Base-by-base conservation (phyloP, 1,284 basidiomycete genomes). In the Leccinum griseonigrum region DNA sequence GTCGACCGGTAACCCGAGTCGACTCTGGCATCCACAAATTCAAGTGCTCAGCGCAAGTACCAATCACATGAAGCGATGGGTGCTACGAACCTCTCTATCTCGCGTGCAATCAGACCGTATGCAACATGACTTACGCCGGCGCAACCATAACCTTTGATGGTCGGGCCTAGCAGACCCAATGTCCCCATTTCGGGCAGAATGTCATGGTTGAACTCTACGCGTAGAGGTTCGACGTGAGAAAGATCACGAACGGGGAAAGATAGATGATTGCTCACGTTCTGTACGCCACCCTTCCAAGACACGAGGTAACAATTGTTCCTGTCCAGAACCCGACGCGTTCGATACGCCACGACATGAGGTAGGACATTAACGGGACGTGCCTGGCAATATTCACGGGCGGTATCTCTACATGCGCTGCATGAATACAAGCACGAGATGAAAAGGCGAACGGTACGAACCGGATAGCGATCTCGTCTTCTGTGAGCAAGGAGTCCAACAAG, bases 1-100 rank as follows among this genome's bases (percentile, higher is more conserved):
- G 90, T 96, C 5, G 92, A 95, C 38, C 96, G 89, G 74, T 97
- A 98, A 3, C 97, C 97, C 1, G 95, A 97, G 75, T 99, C 97
- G 46, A 99, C 88, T 58, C 93, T 93, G 57, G 14, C 2, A 53
- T 51, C 56, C 48, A n/a, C 10, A 11, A 9, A 54, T 53, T 32
- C 5, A 32, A 16, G 11, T 1, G 56, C 18, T 64, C 59, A 56
- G 56, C 28, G 40, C 22, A 48, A 43, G 13, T 4, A 29, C 14
- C 14, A 51, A 26, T 28, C 43, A 56, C 34, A 54, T 34, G 22
- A 13, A 11, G 56, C 31, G 11, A 14, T 51, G 46, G 53, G 2
- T 26, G 18, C n/a, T 8, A 60, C 80, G 51, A 56, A 90, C 92
- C 93, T 81, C 78, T 98, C 96, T 4, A 99, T 89, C 74, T 98